Percentiles rank a stretch among this genome's conserved stretches.
Conservation (phyloP, 1,139 yeast genomes). For the Torulaspora pretoriensis region DNA sequence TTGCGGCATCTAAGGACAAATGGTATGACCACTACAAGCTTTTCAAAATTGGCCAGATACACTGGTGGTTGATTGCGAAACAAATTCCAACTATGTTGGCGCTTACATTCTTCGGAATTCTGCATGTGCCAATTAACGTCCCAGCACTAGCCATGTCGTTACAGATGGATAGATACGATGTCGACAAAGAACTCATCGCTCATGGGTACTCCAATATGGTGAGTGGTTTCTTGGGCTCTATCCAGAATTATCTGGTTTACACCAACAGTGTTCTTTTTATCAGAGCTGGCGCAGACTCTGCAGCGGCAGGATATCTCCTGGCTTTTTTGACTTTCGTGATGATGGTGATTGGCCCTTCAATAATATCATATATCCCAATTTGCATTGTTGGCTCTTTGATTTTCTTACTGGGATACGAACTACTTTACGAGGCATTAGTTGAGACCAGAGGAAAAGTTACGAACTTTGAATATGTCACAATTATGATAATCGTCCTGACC, state of each 20-base stretch:
- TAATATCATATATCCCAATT: conserved; percentile 91
- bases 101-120: conserved; percentile 86
- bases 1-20: conserved; percentile 59
- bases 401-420: conserved; percentile 83
- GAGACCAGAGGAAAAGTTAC: conserved; percentile 80
- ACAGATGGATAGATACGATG: conserved; percentile 77
- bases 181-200: conserved; percentile 87
- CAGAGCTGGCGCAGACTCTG: conserved; percentile 88
- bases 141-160: conserved; percentile 93
- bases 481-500: conserved; percentile 74
- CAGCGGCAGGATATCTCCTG: conserved; percentile 80
- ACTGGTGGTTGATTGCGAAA: conserved; percentile 63
- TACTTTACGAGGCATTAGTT: conserved; percentile 75
- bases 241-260: conserved; percentile 90
- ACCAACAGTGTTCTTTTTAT: conserved; percentile 89
- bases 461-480: conserved; percentile 76
- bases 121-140: conserved; percentile 95
- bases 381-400: conserved; percentile 93
- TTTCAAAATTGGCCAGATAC: conserved; percentile 65
- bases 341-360: conserved; percentile 84
- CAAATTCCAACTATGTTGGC: conserved; percentile 94
- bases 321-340: conserved; percentile 77
- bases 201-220: conserved; percentile 91
- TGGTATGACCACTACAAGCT: conserved; percentile 84
- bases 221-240: conserved; percentile 80